A percentile compares a stretch with the other conserved stretches of the same genome.
Evolutionary conservation across 805 yeast genomes (phyloP).

Genomic region (Priceomyces melissophilus): DNA sequence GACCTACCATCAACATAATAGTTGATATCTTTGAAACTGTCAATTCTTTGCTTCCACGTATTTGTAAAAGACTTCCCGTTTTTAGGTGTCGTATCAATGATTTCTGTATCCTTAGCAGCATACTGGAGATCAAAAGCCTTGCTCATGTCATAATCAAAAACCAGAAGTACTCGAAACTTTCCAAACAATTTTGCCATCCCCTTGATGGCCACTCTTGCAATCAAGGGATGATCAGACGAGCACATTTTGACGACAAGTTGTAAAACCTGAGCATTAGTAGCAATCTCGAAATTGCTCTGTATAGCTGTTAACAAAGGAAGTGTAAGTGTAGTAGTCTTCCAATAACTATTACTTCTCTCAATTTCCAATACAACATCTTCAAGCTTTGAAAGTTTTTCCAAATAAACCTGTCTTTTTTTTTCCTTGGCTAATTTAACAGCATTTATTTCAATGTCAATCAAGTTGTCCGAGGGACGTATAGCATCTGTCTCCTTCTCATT

Average conservation of each 20-base stretch:
- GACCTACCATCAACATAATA: conserved; percentile 58
- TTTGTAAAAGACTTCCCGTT: conserved; percentile 33
- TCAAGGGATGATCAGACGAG: conserved; percentile 62
- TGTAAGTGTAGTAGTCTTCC: conserved; percentile 54
- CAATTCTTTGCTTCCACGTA: conserved; percentile 50
- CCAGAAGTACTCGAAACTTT: conserved; percentile 44
- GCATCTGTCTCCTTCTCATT: conserved; percentile 39
- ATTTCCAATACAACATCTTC: conserved; percentile 32
- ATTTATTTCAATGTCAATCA: conserved; percentile 53
- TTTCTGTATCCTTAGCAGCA: conserved; percentile 31
- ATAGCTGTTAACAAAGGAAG: conserved; percentile 49
- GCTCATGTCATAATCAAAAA: conserved; percentile 44
- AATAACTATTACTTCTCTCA: conserved; percentile 38
- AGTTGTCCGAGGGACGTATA: conserved; percentile 61
- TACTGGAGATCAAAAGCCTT: conserved; percentile 39
- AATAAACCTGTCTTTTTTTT: conserved; percentile 45
- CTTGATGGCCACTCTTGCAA: conserved; percentile 57
- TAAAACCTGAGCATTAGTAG: conserved; percentile 37
- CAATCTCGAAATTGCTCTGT: conserved; percentile 52
- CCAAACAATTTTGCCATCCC: conserved; percentile 54
- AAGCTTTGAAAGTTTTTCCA: conserved; percentile 38
- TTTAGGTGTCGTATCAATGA: conserved; percentile 41
- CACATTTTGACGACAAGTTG: conserved; percentile 45
- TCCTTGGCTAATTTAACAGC: conserved; percentile 64
- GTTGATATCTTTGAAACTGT: conserved; percentile 41